Percentiles rank a stretch among this genome's conserved stretches.
Conservation (phyloP, 176 grass and related monocot species). For the Alloteropsis semialata region DNA sequence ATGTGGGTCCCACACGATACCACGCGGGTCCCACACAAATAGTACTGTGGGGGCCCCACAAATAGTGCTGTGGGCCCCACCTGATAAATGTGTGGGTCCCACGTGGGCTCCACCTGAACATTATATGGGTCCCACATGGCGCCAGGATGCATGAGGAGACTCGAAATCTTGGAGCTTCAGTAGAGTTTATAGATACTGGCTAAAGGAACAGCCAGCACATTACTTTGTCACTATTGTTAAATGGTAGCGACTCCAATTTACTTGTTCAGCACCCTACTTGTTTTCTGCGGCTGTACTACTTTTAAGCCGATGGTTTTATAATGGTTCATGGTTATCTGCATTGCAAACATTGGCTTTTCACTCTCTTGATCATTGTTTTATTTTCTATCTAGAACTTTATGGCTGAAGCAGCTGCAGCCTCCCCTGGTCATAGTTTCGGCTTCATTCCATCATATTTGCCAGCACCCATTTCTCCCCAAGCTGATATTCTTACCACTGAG, state of each 20-base stretch:
- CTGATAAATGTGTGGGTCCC: too few species aligned
- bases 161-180: too few species aligned
- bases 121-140: too few species aligned
- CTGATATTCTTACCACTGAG: constrained; percentile 9
- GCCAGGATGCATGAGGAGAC: too few species aligned
- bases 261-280: not conserved
- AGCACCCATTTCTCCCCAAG: constrained; percentile 23
- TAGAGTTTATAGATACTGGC: too few species aligned
- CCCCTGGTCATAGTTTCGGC: constrained; percentile 45
- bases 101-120: too few species aligned
- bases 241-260: not conserved
- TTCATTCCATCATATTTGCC: constrained; percentile 50
- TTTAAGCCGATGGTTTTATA: not conserved
- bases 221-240: not conserved
- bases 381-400: constrained; percentile 51
- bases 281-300: not conserved
- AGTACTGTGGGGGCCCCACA: too few species aligned
- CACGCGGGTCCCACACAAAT: too few species aligned
- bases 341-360: constrained; percentile 4
- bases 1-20: too few species aligned
- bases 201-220: not conserved
- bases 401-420: constrained; percentile 41
- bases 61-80: too few species aligned
- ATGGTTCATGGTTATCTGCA: not conserved
- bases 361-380: constrained; percentile 22